Conservation (phyloP, 2,329 filamentous ascomycete genomes). For the Ilyonectria destructans region DNA sequence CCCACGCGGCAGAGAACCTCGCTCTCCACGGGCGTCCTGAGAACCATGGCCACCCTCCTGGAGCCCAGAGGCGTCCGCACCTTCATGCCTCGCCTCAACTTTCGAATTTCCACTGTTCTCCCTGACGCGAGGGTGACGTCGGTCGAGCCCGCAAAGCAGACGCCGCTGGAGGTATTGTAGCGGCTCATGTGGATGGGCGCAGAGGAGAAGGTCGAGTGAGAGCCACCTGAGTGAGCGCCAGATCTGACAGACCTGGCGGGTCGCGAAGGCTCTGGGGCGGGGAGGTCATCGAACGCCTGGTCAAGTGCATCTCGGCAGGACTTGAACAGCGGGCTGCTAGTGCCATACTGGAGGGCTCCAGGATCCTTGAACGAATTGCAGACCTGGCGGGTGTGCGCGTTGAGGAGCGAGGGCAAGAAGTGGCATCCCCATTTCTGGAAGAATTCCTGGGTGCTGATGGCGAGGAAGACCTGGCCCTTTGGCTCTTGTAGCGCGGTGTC, state of each 20-base stretch:
- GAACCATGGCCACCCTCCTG: slow-evolving; percentile 65
- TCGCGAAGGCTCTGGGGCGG: slow-evolving; percentile 60
- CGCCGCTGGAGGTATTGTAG: slow-evolving; percentile 60
- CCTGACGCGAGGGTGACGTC: slow-evolving; percentile 63
- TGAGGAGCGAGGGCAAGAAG: slow-evolving; percentile 71
- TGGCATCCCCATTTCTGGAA: slow-evolving; percentile 71
- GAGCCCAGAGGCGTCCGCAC: slow-evolving; percentile 68
- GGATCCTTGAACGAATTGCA: slow-evolving; percentile 77
- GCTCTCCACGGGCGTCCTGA: slow-evolving; percentile 64
- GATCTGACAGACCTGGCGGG: neutral
- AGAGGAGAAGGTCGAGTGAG: slow-evolving; percentile 16
- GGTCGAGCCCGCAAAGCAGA: slow-evolving; percentile 70
- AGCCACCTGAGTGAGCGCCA: neutral
- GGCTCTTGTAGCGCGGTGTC: slow-evolving; percentile 64
- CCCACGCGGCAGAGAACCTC: slow-evolving; percentile 64
- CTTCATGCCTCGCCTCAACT: slow-evolving; percentile 62
- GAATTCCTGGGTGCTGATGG: slow-evolving; percentile 57
- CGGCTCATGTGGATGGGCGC: slow-evolving; percentile 57
- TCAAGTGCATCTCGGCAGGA: slow-evolving; percentile 67
- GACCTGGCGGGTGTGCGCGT: slow-evolving; percentile 70
- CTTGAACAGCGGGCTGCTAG: slow-evolving; percentile 66
- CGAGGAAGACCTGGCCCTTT: slow-evolving; percentile 67
- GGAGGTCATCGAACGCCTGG: slow-evolving; percentile 64
- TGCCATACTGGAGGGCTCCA: slow-evolving; percentile 70
- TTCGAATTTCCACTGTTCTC: slow-evolving; percentile 57